Evolutionary conservation across 257 asterid species (phyloP), one percentile per base, ranked within the genome.

Genomic region (Solanum pinnatisectum): DNA sequence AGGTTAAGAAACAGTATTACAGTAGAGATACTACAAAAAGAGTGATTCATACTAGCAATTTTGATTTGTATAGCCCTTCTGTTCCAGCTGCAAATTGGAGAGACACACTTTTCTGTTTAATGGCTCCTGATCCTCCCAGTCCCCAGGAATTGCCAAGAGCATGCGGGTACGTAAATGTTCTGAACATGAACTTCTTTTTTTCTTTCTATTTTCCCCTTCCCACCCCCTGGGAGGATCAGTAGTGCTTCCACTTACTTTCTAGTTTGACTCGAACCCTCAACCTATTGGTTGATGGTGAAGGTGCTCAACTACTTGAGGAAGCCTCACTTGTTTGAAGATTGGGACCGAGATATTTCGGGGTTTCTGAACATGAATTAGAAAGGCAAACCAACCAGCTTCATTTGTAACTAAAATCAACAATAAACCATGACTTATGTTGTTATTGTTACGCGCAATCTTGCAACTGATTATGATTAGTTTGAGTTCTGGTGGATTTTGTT

Each of bases 51-150:
- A 91, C 92, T 18, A 92, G 94, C 85, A 96, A 94, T 56, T 91
- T 87, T 83, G 98, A 95, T 89, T 46, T 96, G 92, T 92, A 81
- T 84, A 68, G 86, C 5, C 12, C 94, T 56, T 63, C 74, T 37
- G n/a, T 94, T 8, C 91, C 93, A 5, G 90, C 93, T 0, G 94
- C 93, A 36, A 93, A 92, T 30, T 94, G 94, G 95, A 94, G 94
- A 60, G 95, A 93, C 40, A 2, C 93, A 7, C 46, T 87, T 42
- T 87, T 63, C 72, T 91, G 87, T 25, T 5, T 2, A 1, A n/a
- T 88, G 89, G 89, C 90, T 36, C 94, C 95, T 65, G 12, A 89
- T 88, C 92, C 93, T 60, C 97, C 96, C 0, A 12, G 20, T 39
- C 91, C 92, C 5, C 82, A 94, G 32, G 94, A 95, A 33, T 76